A percentile compares a stretch with the other conserved stretches of the same genome.
phyloP scores from a whole-genome alignment of 1,284 basidiomycete genomes.

The Pterula multifida region DNA sequence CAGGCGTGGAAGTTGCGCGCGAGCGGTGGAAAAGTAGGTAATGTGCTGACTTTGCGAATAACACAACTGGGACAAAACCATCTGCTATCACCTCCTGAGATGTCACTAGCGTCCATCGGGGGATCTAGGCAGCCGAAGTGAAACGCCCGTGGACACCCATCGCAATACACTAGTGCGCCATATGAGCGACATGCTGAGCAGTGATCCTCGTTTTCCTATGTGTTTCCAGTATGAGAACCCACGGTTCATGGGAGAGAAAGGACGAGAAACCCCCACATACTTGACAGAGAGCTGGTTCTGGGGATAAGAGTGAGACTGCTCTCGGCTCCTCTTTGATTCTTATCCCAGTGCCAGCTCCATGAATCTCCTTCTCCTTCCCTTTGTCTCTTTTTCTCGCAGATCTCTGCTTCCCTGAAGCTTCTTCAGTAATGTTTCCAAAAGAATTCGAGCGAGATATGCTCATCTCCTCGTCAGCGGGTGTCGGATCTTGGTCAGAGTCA shows the following conservation, averaged over 20 bases:
- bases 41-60: conserved; percentile 40
- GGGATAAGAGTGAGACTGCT: conserved; percentile 21
- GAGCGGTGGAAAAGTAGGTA: background rate
- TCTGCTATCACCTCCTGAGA: conserved; percentile 69
- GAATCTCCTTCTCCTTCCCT: conserved; percentile 58
- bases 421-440: conserved; percentile 24
- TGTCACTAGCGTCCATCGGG: conserved; percentile 79
- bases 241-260: background rate
- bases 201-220: conserved; percentile 77
- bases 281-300: background rate
- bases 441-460: conserved; percentile 51
- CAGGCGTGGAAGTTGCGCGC: conserved; percentile 15
- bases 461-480: conserved; percentile 30
- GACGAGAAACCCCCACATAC: background rate
- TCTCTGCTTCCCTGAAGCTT: conserved; percentile 18
- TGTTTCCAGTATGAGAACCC: background rate
- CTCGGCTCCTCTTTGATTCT: conserved; percentile 64
- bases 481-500: conserved; percentile 33
- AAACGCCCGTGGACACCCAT: conserved; percentile 93
- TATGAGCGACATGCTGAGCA: conserved; percentile 83
- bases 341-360: conserved; percentile 29
- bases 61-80: conserved; percentile 89
- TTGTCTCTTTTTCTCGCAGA: conserved; percentile 30
- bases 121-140: conserved; percentile 96
- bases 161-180: conserved; percentile 85